Evolutionary conservation across 495 filamentous ascomycete species (phyloP).

Genomic region (Annulohypoxylon moriforme): DNA sequence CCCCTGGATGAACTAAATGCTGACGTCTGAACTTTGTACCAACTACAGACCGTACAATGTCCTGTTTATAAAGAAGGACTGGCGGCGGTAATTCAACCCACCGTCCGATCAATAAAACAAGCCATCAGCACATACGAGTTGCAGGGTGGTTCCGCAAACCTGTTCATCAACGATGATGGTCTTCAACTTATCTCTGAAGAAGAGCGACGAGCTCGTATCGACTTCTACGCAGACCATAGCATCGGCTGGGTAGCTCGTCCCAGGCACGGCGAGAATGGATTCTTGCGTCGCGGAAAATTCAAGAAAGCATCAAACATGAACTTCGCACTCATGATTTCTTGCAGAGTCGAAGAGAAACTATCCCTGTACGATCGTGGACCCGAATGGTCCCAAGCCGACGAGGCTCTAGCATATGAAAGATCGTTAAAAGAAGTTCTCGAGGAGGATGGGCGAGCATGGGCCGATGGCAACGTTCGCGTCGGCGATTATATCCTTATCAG

Average conservation of each 20-base stretch:
- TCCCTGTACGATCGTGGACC: conserved; percentile 63
- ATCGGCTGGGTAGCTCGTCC: conserved; percentile 85
- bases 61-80: conserved; percentile 81
- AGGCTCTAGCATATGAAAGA: conserved; percentile 74
- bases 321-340: conserved; percentile 78
- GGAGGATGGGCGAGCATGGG: conserved; percentile 78
- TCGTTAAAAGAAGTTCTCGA: conserved; percentile 76
- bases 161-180: conserved; percentile 85
- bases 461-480: conserved; percentile 81
- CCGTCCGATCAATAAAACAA: conserved; percentile 75
- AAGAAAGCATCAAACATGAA: conserved; percentile 91
- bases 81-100: conserved; percentile 71
- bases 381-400: conserved; percentile 75
- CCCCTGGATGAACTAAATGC: conserved; percentile 13
- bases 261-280: conserved; percentile 70
- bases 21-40: conserved; percentile 5
- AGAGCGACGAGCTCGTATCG: conserved; percentile 72
- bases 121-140: conserved; percentile 83
- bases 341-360: conserved; percentile 78
- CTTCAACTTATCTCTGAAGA: conserved; percentile 76
- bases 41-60: conserved; percentile 68
- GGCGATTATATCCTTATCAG: conserved; percentile 81
- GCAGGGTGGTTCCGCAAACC: conserved; percentile 81
- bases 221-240: conserved; percentile 75
- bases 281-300: conserved; percentile 71